Evolutionary conservation across 306 rosid genomes (phyloP), one percentile per base, ranked within the genome.

Genomic region (Quercus mongolica): DNA sequence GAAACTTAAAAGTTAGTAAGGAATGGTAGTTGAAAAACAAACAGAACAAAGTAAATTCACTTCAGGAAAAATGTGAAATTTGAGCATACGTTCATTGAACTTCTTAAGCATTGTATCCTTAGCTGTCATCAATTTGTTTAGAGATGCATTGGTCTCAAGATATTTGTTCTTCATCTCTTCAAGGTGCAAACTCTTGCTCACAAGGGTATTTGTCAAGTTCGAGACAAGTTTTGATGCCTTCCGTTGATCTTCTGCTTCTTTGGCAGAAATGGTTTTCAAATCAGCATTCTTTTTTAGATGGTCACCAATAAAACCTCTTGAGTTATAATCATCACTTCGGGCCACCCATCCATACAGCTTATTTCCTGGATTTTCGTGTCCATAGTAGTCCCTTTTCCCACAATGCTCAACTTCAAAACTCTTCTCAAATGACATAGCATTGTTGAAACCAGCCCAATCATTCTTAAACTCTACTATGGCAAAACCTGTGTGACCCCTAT

Each of bases 271-370:
- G 76, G 86, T 80, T 83, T 82, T 81, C 77, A 87, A 76, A 78
- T 87, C 91, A 35, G 84, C 79, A 18, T 10, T 74, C 56, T 3
- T 79, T 1, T 74, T 79, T 17, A 87, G 89, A 33, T 80, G 30
- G 17, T 64, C 73, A 35, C 91, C 91, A 46, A 85, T 23, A n/a
- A 69, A 7, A 63, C 72, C 18, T n/a, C 23, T 62, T 0, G 5
- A 17, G 18, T 80, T 3, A 57, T 80, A 88, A 72, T 88, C 91
- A 19, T 83, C 81, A 3, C 59, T 78, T 0, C 80, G 80, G 3
- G 91, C 89, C 76, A 88, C 70, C 98, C 97, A 94, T 49, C 98
- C 98, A 70, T 75, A 92, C 23, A 90, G 67, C 30, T 52, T 82
- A 35, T 83, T 83, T 64, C 90, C 90, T 51, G 14, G 82, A 68